These are phyloP conservation scores for Tolypocladium tundrense DNA, from an alignment of 2,329 filamentous ascomycete genomes.

Conservation along the genomic window DNA sequence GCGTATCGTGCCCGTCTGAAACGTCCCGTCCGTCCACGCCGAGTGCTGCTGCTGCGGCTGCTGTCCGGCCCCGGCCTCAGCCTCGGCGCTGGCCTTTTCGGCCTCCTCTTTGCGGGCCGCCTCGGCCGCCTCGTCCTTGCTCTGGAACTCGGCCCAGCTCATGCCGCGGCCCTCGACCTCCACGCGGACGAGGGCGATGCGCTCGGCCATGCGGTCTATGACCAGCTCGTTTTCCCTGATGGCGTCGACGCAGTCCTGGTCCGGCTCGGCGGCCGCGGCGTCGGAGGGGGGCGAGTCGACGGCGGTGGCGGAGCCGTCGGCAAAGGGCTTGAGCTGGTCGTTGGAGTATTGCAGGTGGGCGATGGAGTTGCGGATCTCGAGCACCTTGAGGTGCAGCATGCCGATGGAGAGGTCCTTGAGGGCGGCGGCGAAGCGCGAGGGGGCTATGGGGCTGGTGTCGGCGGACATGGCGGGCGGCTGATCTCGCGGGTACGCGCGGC, in stretches of 20 bases:
- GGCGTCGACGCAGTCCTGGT: constrained; percentile 63
- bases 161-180: constrained; percentile 53
- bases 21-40: constrained; percentile 54
- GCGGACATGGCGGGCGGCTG: constrained; percentile 42
- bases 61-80: not conserved
- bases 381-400: constrained; percentile 61
- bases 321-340: constrained; percentile 59
- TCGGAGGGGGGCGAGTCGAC: constrained; percentile 7
- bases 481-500: not conserved
- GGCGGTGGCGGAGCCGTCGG: constrained; percentile 35
- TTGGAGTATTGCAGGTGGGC: constrained; percentile 66
- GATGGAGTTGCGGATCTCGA: constrained; percentile 67
- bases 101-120: constrained; percentile 11
- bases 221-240: constrained; percentile 62
- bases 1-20: constrained; percentile 47
- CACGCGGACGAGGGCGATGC: constrained; percentile 50
- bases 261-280: constrained; percentile 25
- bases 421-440: constrained; percentile 54
- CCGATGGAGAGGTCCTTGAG: constrained; percentile 56
- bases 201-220: constrained; percentile 56
- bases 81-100: constrained; percentile 1
- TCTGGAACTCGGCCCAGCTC: constrained; percentile 47
- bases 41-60: constrained; percentile 15
- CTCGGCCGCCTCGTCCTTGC: constrained; percentile 30
- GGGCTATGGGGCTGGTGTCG: constrained; percentile 49